A percentile compares a stretch with the other conserved stretches of the same genome.
Conservation (phyloP, 1,284 basidiomycete species). For the Anthracocystis panici-leucophaei region DNA sequence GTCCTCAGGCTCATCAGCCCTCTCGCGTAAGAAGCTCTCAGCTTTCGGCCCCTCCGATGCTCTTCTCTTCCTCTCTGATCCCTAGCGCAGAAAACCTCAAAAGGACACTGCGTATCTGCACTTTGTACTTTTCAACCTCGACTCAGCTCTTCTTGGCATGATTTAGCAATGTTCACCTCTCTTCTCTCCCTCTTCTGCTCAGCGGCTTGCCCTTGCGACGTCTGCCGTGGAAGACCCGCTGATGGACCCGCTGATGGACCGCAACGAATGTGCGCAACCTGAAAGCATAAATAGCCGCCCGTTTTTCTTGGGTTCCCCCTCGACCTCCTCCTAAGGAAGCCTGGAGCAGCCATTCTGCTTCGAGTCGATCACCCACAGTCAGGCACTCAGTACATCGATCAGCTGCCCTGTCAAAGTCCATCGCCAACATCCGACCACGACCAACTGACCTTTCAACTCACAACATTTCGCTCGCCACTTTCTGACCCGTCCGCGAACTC, state of each 20-base stretch:
- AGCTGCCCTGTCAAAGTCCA: too few relatives aligned
- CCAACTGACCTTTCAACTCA: too few relatives aligned
- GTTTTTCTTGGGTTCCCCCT: too few relatives aligned
- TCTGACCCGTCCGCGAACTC: too few relatives aligned
- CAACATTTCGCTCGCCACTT: too few relatives aligned
- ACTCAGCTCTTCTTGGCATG: neutral
- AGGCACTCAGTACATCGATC: too few relatives aligned
- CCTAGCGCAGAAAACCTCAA: slow-evolving; percentile 1
- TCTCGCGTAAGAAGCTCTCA: slow-evolving; percentile 40
- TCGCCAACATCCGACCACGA: too few relatives aligned
- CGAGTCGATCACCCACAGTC: too few relatives aligned
- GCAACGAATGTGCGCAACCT: neutral
- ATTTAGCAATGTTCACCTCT: slow-evolving; percentile 14
- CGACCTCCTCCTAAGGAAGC: too few relatives aligned
- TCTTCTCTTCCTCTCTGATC: neutral
- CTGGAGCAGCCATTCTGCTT: too few relatives aligned
- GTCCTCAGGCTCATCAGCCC: slow-evolving; percentile 60
- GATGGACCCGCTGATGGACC: too few relatives aligned
- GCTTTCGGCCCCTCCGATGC: slow-evolving; percentile 23
- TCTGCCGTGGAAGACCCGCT: neutral
- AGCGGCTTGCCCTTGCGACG: neutral
- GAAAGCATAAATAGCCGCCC: slow-evolving; percentile 3
- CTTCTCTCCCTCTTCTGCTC: slow-evolving; percentile 6
- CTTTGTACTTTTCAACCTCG: slow-evolving; percentile 16
- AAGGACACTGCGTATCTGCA: slow-evolving; percentile 8